phyloP scores from a whole-genome alignment of 495 filamentous ascomycete genomes.

The Lepraria neglecta region DNA sequence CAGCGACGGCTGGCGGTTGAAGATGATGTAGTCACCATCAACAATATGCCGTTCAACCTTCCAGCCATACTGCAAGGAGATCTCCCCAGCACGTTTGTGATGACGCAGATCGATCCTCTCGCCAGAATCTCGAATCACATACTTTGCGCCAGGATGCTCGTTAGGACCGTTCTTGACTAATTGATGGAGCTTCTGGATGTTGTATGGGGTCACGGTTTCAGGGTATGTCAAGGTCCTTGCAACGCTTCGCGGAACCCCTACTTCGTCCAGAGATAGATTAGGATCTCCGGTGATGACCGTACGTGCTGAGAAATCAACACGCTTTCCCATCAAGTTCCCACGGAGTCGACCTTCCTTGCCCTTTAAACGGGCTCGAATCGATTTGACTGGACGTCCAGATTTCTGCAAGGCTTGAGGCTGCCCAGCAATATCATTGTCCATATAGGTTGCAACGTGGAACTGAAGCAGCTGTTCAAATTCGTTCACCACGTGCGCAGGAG shows the following conservation, averaged over 20 bases:
- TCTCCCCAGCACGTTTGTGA: constrained; percentile 73
- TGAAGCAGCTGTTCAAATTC: constrained; percentile 93
- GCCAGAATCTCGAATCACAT: constrained; percentile 86
- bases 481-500: constrained; percentile 76
- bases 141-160: constrained; percentile 89
- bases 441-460: constrained; percentile 96
- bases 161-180: constrained; percentile 90
- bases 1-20: constrained; percentile 97
- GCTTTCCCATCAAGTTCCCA: constrained; percentile 98
- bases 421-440: constrained; percentile 98
- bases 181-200: constrained; percentile 83
- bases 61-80: constrained; percentile 90
- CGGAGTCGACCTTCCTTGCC: constrained; percentile 96
- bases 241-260: constrained; percentile 87
- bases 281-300: constrained; percentile 99
- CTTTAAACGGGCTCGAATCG: constrained; percentile 91
- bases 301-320: constrained; percentile 98
- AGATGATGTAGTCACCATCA: constrained; percentile 95
- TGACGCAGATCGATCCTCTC: constrained; percentile 91
- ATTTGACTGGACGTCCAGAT: constrained; percentile 90
- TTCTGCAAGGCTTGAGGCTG: constrained; percentile 95
- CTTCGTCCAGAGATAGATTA: constrained; percentile 90
- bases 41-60: constrained; percentile 95
- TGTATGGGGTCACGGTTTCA: constrained; percentile 95
- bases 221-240: constrained; percentile 89